These are phyloP conservation scores for Chlorencoelia australis DNA, from an alignment of 2,329 filamentous ascomycete genomes.

Conservation along the genomic window DNA sequence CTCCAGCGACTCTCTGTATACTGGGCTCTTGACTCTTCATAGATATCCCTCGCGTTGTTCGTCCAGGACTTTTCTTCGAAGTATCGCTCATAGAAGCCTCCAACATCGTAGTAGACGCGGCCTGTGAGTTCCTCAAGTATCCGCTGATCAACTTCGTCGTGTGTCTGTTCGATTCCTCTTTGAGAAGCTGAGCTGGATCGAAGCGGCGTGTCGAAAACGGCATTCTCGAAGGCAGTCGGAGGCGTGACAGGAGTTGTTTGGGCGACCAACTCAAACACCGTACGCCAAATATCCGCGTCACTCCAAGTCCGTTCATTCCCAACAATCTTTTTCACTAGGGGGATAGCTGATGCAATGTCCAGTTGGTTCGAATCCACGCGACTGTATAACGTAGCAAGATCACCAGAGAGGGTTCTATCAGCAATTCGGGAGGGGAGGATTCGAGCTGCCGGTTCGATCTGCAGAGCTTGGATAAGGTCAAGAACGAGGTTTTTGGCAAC, in stretches of 20 bases:
- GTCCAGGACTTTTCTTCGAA: slow-evolving; percentile 16
- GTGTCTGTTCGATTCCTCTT: slow-evolving; percentile 18
- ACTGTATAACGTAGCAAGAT: slow-evolving; percentile 15
- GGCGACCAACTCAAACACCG: slow-evolving; percentile 13
- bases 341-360: slow-evolving; percentile 11
- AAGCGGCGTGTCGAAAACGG: slow-evolving; percentile 8
- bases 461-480: slow-evolving; percentile 13
- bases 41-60: slow-evolving; percentile 17
- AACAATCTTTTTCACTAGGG: slow-evolving; percentile 14
- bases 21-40: slow-evolving; percentile 15
- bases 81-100: slow-evolving; percentile 16
- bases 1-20: slow-evolving; percentile 18
- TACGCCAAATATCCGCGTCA: slow-evolving; percentile 14
- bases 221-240: slow-evolving; percentile 4
- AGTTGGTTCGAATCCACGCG: slow-evolving; percentile 13
- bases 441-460: slow-evolving; percentile 6
- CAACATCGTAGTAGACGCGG: slow-evolving; percentile 19
- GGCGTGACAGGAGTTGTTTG: slow-evolving; percentile 8
- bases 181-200: slow-evolving; percentile 16
- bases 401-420: slow-evolving; percentile 13
- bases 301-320: slow-evolving; percentile 12
- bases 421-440: slow-evolving; percentile 9
- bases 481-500: slow-evolving; percentile 11
- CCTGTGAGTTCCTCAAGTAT: slow-evolving; percentile 22
- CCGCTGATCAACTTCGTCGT: slow-evolving; percentile 20